Evolutionary conservation across 805 yeast genomes (phyloP).

Genomic region (Peterozyma toletana): DNA sequence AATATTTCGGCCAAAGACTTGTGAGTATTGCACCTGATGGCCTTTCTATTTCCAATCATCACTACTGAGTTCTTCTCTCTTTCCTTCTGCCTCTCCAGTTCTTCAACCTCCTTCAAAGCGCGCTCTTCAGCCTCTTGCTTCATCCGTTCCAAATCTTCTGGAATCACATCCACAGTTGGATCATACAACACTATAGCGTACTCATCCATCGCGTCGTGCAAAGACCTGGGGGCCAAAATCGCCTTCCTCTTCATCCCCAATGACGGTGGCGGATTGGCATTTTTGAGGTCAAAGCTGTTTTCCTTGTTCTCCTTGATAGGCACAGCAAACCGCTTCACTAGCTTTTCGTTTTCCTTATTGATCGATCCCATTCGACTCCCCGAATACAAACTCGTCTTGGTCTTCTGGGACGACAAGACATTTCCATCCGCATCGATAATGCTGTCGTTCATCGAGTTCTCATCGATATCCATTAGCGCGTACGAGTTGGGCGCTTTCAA

Average conservation of each 20-base stretch:
- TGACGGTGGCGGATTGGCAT: slow-evolving; percentile 61
- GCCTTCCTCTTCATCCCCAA: slow-evolving; percentile 74
- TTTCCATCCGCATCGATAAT: slow-evolving; percentile 22
- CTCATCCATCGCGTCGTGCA: slow-evolving; percentile 93
- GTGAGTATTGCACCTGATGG: slow-evolving; percentile 39
- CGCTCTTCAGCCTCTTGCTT: slow-evolving; percentile 22
- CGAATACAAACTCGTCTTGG: slow-evolving; percentile 55
- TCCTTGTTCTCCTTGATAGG: slow-evolving; percentile 44
- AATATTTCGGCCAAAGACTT: slow-evolving; percentile 73
- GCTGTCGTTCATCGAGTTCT: slow-evolving; percentile 18
- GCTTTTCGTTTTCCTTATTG: slow-evolving; percentile 29
- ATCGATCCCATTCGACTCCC: slow-evolving; percentile 38
- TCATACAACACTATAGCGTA: slow-evolving; percentile 92
- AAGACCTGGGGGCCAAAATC: slow-evolving; percentile 74
- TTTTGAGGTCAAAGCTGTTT: slow-evolving; percentile 19
- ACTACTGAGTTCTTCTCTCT: slow-evolving; percentile 8
- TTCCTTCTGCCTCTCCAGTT: slow-evolving; percentile 9
- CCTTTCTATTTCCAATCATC: slow-evolving; percentile 12
- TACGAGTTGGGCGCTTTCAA: slow-evolving; percentile 30
- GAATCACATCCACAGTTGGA: slow-evolving; percentile 74
- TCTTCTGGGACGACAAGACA: slow-evolving; percentile 19
- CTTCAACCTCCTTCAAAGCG: slow-evolving; percentile 16
- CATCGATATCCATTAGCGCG: slow-evolving; percentile 26
- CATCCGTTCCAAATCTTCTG: slow-evolving; percentile 15
- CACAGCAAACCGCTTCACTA: slow-evolving; percentile 46